phyloP scores from a whole-genome alignment of 331 rosid species.

The Malus hybrid region DNA sequence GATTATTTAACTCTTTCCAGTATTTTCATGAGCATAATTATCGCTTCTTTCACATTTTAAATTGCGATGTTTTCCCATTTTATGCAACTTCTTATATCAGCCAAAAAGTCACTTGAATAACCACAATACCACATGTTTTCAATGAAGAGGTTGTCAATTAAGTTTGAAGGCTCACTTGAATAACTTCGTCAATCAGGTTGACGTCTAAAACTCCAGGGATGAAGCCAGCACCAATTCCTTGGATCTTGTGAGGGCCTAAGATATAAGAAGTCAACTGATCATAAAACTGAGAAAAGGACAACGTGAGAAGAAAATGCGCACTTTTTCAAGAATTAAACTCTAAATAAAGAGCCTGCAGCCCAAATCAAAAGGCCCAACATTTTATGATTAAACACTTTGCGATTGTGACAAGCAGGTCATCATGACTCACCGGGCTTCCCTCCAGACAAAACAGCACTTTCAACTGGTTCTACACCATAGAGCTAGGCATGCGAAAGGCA shows the following conservation, averaged over 20 bases:
- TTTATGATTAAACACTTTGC: no score
- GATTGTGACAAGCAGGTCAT: not conserved
- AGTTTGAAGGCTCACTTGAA: conserved; percentile 53
- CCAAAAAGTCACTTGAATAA: not conserved
- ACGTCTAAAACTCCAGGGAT: conserved; percentile 83
- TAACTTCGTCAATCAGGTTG: conserved; percentile 58
- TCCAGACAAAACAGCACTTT: conserved; percentile 80
- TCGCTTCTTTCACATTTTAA: no score
- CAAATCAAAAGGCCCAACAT: not conserved
- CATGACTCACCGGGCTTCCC: conserved; percentile 76
- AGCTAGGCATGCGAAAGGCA: conserved; percentile 27
- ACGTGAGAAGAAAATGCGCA: not conserved
- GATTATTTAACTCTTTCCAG: no score
- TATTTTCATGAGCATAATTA: no score
- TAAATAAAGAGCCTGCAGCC: not conserved
- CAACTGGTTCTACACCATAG: conserved; percentile 81
- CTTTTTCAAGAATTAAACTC: not conserved
- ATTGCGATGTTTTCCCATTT: no score
- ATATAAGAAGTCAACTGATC: conserved; percentile 10
- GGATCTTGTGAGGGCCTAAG: conserved; percentile 89
- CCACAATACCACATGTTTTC: not conserved
- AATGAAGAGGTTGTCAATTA: not conserved
- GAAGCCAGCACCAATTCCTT: conserved; percentile 97
- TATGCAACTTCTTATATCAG: no score
- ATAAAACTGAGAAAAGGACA: conserved; percentile 5